Conservation (phyloP, 495 filamentous ascomycete species). For the Penicillium manginii region DNA sequence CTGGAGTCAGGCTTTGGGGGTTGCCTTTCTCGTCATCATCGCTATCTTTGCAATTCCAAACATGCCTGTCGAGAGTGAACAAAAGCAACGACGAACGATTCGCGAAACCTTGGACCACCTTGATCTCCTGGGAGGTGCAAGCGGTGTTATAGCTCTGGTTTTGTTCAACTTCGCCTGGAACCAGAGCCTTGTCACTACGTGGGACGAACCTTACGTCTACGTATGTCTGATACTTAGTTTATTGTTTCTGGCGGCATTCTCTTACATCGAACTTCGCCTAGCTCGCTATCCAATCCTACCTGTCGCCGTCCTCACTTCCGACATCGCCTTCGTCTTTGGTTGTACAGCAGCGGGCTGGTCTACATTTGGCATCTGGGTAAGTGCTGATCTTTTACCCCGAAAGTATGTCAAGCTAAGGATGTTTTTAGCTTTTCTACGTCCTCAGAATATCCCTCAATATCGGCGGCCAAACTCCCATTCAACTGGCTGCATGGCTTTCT, state of each 20-base stretch:
- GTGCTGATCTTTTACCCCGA: background rate
- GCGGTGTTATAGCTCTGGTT: conserved; percentile 44
- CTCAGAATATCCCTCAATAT: conserved; percentile 35
- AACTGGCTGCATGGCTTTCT: conserved; percentile 32
- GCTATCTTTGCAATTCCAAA: conserved; percentile 19
- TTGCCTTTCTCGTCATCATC: conserved; percentile 31
- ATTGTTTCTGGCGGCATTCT: conserved; percentile 34
- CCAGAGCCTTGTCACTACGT: conserved; percentile 38
- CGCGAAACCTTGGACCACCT: conserved; percentile 10
- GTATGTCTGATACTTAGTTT: conserved; percentile 40
- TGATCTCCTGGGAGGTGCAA: conserved; percentile 40
- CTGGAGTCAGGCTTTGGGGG: conserved; percentile 47
- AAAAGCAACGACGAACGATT: conserved; percentile 9
- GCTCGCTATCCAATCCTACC: conserved; percentile 46
- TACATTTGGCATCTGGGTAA: conserved; percentile 46
- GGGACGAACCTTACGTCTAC: conserved; percentile 42
- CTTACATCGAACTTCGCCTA: conserved; percentile 35
- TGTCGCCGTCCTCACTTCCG: conserved; percentile 27
- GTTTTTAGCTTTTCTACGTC: conserved; percentile 35
- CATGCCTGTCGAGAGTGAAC: conserved; percentile 7
- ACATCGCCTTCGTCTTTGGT: conserved; percentile 37
- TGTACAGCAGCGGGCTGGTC: conserved; percentile 45
- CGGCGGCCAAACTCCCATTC: conserved; percentile 33
- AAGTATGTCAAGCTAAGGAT: conserved; percentile 2
- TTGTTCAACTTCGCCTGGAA: conserved; percentile 50